phyloP scores from a whole-genome alignment of 805 yeast genomes.

The Suhomyces tanzawaensis region DNA sequence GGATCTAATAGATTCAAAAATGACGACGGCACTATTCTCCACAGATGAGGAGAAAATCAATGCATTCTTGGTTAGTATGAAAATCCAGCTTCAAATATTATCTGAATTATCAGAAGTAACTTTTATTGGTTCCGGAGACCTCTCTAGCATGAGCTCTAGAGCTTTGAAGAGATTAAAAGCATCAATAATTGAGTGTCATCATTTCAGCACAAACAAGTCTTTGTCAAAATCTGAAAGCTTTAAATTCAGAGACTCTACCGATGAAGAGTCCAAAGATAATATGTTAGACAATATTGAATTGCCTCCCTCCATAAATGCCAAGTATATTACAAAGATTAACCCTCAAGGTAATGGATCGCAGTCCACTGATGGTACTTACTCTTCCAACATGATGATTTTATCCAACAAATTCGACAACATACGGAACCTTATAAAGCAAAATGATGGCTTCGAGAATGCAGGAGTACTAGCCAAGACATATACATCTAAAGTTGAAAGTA shows the following conservation, averaged over 20 bases:
- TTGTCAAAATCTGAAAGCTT: conserved; percentile 4
- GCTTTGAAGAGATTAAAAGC: conserved; percentile 14
- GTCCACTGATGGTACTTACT: conserved; percentile 7
- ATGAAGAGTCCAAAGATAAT: conserved; percentile 13
- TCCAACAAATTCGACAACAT: conserved; percentile 11
- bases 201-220: conserved; percentile 3
- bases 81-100: conserved; percentile 28
- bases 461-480: conserved; percentile 14
- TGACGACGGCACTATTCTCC: conserved; percentile 24
- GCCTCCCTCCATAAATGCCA: conserved; percentile 37
- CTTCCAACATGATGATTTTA: conserved; percentile 15
- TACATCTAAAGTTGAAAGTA: conserved; percentile 20
- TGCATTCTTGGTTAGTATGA: conserved; percentile 24
- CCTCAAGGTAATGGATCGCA: neutral
- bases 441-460: conserved; percentile 2
- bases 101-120: conserved; percentile 8
- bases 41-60: conserved; percentile 33
- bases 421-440: conserved; percentile 1
- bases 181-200: conserved; percentile 16
- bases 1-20: conserved; percentile 25
- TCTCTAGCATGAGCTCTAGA: neutral
- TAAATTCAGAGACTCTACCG: conserved; percentile 4
- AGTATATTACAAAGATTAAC: conserved; percentile 19
- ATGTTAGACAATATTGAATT: conserved; percentile 33
- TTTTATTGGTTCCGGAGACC: conserved; percentile 5